Base-by-base conservation (phyloP, 2,329 filamentous ascomycete species). In the Aspergillus sp. region DNA sequence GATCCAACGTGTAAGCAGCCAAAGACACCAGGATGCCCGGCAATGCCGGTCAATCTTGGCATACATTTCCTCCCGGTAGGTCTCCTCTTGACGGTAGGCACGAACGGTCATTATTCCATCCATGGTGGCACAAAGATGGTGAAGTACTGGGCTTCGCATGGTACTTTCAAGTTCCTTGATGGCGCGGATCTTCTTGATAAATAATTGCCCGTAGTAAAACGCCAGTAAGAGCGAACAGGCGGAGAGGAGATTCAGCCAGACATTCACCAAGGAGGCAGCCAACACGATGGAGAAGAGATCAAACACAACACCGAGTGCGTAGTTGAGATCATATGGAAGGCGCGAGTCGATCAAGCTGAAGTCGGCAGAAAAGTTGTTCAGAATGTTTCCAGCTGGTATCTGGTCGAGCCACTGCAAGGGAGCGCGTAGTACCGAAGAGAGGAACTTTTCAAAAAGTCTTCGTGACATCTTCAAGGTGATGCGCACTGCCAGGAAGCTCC, bases 1-100 rank as follows among this genome's bases (percentile, higher is more conserved):
- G 12, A 55, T 55, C 53, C 53, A 55, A 13, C 53, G 53, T 10
- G 53, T 55, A 8, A 55, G 39, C 13, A 55, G 39, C 53, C 53
- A 55, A 10, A 55, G 23, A 25, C 12, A 47, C 53, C 53, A 55
- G 2, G 53, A 55, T 1, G 53, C 53, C 19, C 53, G 53, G 25
- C 53, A 55, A 25, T 55, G 53, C 2, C 53, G 38, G 19, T 55
- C 53, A 13, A 55, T 47, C 9, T 47, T 30, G 9, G 15, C 15
- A 30, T 47, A 30, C 53, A 55, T 55, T 25, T 55, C 53, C 7
- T 47, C 12, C 2, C 53, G 53, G 25, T 55, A 47, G 8, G 39
- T 32, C 5, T 45, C 53, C 19, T 55, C 25, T 36, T 55, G 39
- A 4, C 10, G 23, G 39, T 55, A 55, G 21, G 53, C 53, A 25